Evolutionary conservation across 495 filamentous ascomycete genomes (phyloP), one percentile per base, ranked within the genome.

Genomic region (Daldinia bambusicola): DNA sequence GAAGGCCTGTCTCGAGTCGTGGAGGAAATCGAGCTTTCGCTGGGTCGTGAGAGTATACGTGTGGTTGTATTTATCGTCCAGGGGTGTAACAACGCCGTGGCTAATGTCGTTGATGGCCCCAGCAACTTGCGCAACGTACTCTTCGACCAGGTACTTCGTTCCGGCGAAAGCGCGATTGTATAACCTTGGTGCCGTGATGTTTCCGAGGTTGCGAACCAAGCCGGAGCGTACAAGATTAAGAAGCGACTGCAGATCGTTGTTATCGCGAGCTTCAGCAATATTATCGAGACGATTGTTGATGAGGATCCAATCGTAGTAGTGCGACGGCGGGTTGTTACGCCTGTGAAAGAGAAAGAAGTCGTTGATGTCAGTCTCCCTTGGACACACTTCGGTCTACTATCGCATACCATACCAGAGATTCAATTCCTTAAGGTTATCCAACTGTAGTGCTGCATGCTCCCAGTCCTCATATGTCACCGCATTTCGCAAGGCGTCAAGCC

Each of bases 1-100:
- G 82, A 96, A 97, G 0, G 93, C 93, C 74, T 95, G 94, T 12
- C 95, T 85, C 10, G 93, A 93, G 82, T 97, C 93, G 75, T 97
- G 93, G 57, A 97, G 81, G 52, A 97, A 84, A 76, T 97, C 92
- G 41, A 97, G 82, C 80, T 97, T 97, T 16, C 87, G 86, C 80
- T 97, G 94, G 22, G 90, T 92, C 18, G 89, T 92, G 74, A 97
- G 88, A 0, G 86, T 84, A 57, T 79, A 83, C 45, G 84, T 80
- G 41, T 84, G 81, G 50, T 78, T 81, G 32, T 76, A 73, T 38
- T 53, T 71, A 48, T 71, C 63, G 30, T 66, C 66, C 3, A 58
- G 55, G 0, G 75, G 65, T 45, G 74, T 63, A 4, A 65, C 59
- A 9, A 68, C 60, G 16, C 67, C 81, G n/a, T 82, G 80, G 13